Evolutionary conservation across 2,329 filamentous ascomycete species (phyloP).

Genomic region (Fusarium sp.): DNA sequence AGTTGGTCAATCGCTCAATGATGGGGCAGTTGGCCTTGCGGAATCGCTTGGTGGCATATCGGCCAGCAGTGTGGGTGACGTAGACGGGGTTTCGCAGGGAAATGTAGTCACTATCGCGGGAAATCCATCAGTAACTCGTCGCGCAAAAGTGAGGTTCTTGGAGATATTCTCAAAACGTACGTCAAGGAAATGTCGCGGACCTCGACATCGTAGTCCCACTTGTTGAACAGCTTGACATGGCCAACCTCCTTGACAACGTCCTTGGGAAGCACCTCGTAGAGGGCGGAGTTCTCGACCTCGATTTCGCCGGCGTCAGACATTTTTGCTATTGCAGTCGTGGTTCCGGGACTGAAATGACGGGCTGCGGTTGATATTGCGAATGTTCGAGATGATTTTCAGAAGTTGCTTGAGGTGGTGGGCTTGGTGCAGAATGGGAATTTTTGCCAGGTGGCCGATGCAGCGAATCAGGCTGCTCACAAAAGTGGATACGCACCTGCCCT

Average conservation of each 20-base stretch:
- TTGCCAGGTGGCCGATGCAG: conserved; percentile 40
- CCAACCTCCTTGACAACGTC: conserved; percentile 89
- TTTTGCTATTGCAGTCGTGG: conserved; percentile 60
- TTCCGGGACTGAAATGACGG: conserved; percentile 49
- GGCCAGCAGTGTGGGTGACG: conserved; percentile 97
- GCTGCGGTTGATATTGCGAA: conserved; percentile 51
- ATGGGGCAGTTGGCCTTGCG: conserved; percentile 99
- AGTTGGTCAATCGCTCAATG: conserved; percentile 99
- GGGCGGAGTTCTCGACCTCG: conserved; percentile 82
- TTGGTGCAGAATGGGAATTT: conserved; percentile 26
- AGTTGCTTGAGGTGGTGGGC: conserved; percentile 43
- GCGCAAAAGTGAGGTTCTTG: conserved; percentile 23
- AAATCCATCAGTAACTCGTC: conserved; percentile 48
- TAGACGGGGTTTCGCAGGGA: conserved; percentile 99
- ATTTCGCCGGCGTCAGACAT: conserved; percentile 98
- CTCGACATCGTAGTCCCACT: conserved; percentile 98
- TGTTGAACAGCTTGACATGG: conserved; percentile 97
- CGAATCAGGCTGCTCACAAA: conserved; percentile 50
- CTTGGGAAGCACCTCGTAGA: conserved; percentile 88
- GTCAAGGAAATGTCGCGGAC: conserved; percentile 99
- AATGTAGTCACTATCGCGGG: conserved; percentile 87
- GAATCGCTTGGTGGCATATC: conserved; percentile 99
- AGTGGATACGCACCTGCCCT: conserved; percentile 43
- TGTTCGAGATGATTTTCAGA: conserved; percentile 48
- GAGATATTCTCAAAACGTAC: conserved; percentile 63